Percentiles rank a stretch among this genome's conserved stretches.
Conservation (phyloP, 2,329 filamentous ascomycete genomes). For the Geoglossum cookeanum region DNA sequence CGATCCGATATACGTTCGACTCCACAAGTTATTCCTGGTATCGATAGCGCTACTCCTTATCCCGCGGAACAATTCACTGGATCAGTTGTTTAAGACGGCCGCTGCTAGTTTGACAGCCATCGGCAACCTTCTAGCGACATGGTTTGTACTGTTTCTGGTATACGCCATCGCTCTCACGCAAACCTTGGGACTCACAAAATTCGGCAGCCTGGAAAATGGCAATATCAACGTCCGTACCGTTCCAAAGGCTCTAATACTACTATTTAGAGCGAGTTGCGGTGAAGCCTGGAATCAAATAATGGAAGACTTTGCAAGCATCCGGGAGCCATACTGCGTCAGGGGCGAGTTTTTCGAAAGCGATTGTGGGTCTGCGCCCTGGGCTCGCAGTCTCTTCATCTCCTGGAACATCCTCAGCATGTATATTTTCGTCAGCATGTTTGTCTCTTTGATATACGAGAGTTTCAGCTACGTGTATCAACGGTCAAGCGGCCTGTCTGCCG, state of each 20-base stretch:
- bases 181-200: constrained; percentile 84
- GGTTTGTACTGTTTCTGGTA: constrained; percentile 91
- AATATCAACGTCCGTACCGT: constrained; percentile 90
- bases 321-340: constrained; percentile 62
- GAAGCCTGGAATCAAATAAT: constrained; percentile 96
- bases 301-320: constrained; percentile 78
- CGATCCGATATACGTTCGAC: constrained; percentile 45
- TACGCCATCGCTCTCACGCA: constrained; percentile 95
- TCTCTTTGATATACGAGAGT: constrained; percentile 96
- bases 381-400: constrained; percentile 70
- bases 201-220: constrained; percentile 49
- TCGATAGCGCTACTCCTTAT: constrained; percentile 79
- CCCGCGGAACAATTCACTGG: constrained; percentile 86
- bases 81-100: constrained; percentile 96
- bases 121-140: constrained; percentile 79
- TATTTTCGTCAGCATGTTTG: constrained; percentile 95
- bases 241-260: constrained; percentile 76
- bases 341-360: constrained; percentile 68
- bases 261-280: constrained; percentile 83
- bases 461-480: constrained; percentile 98
- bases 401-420: constrained; percentile 99
- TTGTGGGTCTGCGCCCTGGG: constrained; percentile 82
- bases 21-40: constrained; percentile 90
- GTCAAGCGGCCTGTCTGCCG: constrained; percentile 75
- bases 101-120: constrained; percentile 85